Evolutionary conservation across 2,329 filamentous ascomycete species (phyloP), one percentile per base, ranked within the genome.

Genomic region (Xylaria sp.): DNA sequence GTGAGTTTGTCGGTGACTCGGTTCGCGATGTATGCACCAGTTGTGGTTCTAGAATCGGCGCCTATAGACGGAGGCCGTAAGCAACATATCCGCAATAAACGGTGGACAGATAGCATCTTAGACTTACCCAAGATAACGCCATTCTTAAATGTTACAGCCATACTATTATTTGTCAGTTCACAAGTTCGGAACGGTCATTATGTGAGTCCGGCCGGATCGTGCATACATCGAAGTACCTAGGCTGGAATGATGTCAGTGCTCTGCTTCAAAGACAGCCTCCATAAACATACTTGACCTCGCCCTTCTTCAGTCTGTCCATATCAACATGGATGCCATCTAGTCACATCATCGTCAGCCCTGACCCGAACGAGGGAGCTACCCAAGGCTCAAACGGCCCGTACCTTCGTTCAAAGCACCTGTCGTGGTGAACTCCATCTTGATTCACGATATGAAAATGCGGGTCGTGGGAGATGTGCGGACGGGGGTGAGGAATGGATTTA

Each of bases 1-100:
- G 96, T 99, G 80, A 99, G 90, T 87, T 99, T 99, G 88, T 99
- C 96, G 72, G 96, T 99, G 73, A 99, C 96, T 86, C 96, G 92
- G 83, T 99, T 99, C 77, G 96, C 96, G 79, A 99, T 98, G 87
- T 98, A 99, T 76, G 95, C 90, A 77, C 96, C 96, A 64, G 95
- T 99, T 55, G 96, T 99, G 74, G 96, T 99, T 85, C 96, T 90
- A 78, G 94, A 98, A 82, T 99, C 96, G 77, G 96, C 96, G 73
- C 96, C 93, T 90, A 65, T 54, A 62, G 9, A 53, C 21, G 19
- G 17, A 60, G 6, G 27, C 12, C 21, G 51, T 64, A 45, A 77
- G 62, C 72, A 69, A 65, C 36, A 27, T 42, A 30, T 55, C 55
- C 19, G 14, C 9, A 45, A 32, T 58, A 45, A 19, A 56, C n/a